Conservation (phyloP, 192 early-diverging fungal genomes). For the Ambispora gerdemannii region DNA sequence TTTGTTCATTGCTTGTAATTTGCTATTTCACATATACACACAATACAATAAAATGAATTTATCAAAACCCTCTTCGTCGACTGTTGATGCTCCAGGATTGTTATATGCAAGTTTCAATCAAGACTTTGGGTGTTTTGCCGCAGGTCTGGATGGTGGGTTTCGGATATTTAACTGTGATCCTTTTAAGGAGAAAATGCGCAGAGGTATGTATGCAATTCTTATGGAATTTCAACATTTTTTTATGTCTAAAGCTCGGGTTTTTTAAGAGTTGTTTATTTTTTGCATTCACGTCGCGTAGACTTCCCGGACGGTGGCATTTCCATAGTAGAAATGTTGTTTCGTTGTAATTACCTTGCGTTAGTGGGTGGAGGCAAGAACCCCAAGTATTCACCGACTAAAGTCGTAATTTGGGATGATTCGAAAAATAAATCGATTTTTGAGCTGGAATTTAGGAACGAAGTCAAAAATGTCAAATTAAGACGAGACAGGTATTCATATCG, state of each 20-base stretch:
- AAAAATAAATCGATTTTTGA: slow-evolving; percentile 67
- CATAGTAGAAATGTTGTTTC: slow-evolving; percentile 79
- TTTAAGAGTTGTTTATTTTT: not conserved
- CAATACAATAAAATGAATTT: slow-evolving; percentile 49
- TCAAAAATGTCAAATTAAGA: slow-evolving; percentile 74
- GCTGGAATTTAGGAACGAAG: slow-evolving; percentile 76
- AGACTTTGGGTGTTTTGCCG: slow-evolving; percentile 80
- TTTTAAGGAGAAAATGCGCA: slow-evolving; percentile 75
- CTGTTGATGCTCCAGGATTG: slow-evolving; percentile 57
- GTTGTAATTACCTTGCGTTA: slow-evolving; percentile 82
- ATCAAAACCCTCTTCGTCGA: slow-evolving; percentile 46
- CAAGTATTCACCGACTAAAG: slow-evolving; percentile 80
- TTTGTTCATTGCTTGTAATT: no score
- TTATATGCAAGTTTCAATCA: slow-evolving; percentile 81
- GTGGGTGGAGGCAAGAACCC: slow-evolving; percentile 84
- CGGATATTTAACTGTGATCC: slow-evolving; percentile 84
- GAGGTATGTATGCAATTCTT: slow-evolving; percentile 38
- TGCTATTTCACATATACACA: no score
- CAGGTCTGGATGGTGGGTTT: slow-evolving; percentile 78
- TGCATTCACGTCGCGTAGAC: slow-evolving; percentile 40
- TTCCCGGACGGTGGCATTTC: slow-evolving; percentile 81
- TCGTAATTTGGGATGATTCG: slow-evolving; percentile 84
- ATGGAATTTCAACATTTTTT: not conserved
- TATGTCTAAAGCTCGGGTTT: not conserved
- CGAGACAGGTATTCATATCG: slow-evolving; percentile 59